A percentile compares a stretch with the other conserved stretches of the same genome.
Conservation (phyloP, 2,329 filamentous ascomycete genomes). For the Aspergillus versicolor region DNA sequence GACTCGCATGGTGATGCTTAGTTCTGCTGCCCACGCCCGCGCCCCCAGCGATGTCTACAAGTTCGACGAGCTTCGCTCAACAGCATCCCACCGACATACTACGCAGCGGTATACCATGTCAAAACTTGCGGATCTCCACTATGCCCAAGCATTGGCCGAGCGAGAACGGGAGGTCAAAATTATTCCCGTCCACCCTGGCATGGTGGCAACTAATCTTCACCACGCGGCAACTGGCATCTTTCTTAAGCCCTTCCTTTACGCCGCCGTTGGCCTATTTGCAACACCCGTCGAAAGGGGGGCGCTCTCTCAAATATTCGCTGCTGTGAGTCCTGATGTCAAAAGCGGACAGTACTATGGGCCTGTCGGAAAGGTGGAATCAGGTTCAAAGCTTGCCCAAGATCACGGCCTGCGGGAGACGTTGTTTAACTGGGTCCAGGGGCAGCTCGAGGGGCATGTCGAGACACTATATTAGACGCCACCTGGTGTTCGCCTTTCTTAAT, state of each 20-base stretch:
- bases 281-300: constrained; percentile 5
- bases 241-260: constrained; percentile 6
- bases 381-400: constrained; percentile 4
- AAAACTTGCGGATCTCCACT: constrained; percentile 21
- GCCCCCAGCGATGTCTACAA: constrained; percentile 19
- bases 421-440: neutral
- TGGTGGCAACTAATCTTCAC: constrained; percentile 12
- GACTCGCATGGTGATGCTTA: constrained; percentile 25
- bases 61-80: constrained; percentile 19
- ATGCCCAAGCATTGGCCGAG: constrained; percentile 13
- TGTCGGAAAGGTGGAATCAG: constrained; percentile 1
- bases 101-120: constrained; percentile 16
- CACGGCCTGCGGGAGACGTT: neutral
- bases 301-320: constrained; percentile 8
- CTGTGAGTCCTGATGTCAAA: constrained; percentile 3
- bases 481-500: too few relatives aligned
- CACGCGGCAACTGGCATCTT: neutral
- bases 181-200: constrained; percentile 9
- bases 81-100: constrained; percentile 7
- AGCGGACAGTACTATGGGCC: constrained; percentile 7
- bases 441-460: constrained; percentile 6
- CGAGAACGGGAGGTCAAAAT: constrained; percentile 1
- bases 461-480: too few relatives aligned
- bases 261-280: neutral
- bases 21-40: constrained; percentile 16